Evolutionary conservation across 352 stramenopile species (phyloP).

Genomic region (Phytophthora palmivora): DNA sequence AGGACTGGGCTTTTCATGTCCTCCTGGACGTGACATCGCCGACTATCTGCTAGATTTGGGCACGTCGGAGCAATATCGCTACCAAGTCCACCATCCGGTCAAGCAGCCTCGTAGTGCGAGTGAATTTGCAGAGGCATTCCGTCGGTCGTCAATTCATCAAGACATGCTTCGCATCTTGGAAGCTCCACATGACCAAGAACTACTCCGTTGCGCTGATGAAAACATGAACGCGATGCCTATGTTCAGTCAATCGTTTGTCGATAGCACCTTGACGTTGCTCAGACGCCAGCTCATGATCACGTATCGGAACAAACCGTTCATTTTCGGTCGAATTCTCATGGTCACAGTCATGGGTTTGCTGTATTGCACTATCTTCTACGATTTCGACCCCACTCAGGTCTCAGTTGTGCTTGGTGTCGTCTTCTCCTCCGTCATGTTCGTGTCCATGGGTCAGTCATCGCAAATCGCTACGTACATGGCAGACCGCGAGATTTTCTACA

Average conservation of each 20-base stretch:
- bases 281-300: slow-evolving; percentile 63
- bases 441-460: slow-evolving; percentile 58
- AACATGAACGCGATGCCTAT: slow-evolving; percentile 31
- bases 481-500: slow-evolving; percentile 76
- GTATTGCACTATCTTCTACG: slow-evolving; percentile 38
- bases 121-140: slow-evolving; percentile 45
- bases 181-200: slow-evolving; percentile 10
- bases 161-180: slow-evolving; percentile 13
- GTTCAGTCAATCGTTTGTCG: slow-evolving; percentile 37
- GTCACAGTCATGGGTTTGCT: slow-evolving; percentile 35
- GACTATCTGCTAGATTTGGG: slow-evolving; percentile 45
- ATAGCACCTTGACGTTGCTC: slow-evolving; percentile 32
- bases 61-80: slow-evolving; percentile 29
- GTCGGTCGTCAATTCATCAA: slow-evolving; percentile 6
- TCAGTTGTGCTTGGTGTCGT: slow-evolving; percentile 60
- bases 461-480: slow-evolving; percentile 75
- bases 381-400: slow-evolving; percentile 32
- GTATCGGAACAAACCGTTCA: slow-evolving; percentile 36
- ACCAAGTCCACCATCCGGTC: slow-evolving; percentile 7
- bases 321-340: slow-evolving; percentile 36
- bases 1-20: slow-evolving; percentile 50
- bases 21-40: slow-evolving; percentile 28
- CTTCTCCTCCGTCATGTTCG: slow-evolving; percentile 75
- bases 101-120: slow-evolving; percentile 10
- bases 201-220: slow-evolving; percentile 21